Conservation (phyloP, 768 basidiomycete genomes). For the Kwoniella europaea region DNA sequence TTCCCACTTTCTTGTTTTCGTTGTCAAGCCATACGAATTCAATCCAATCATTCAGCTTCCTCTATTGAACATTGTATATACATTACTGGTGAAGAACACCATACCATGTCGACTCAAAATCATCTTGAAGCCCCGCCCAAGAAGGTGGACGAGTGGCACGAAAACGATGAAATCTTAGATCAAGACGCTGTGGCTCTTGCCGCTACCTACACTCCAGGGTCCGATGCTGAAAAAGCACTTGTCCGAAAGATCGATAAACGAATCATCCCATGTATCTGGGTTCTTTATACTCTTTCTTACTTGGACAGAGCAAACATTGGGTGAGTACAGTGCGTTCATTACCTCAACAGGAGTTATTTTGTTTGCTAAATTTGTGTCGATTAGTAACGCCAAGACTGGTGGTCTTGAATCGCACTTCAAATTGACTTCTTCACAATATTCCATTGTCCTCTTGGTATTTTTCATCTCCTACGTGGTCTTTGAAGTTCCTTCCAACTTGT, state of each 20-base stretch:
- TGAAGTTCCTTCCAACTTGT: slow-evolving; percentile 53
- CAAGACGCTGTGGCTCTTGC: slow-evolving; percentile 38
- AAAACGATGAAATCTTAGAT: slow-evolving; percentile 27
- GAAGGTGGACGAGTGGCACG: slow-evolving; percentile 39
- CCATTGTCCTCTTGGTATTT: slow-evolving; percentile 52
- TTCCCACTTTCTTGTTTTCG: too few species aligned
- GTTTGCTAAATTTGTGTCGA: too few species aligned
- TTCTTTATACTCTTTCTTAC: slow-evolving; percentile 48
- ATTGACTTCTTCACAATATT: slow-evolving; percentile 55
- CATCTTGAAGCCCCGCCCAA: slow-evolving; percentile 21
- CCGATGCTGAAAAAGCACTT: slow-evolving; percentile 42
- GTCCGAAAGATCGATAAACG: slow-evolving; percentile 49
- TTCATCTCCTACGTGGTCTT: slow-evolving; percentile 47
- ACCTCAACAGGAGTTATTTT: too few species aligned
- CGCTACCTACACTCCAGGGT: slow-evolving; percentile 40
- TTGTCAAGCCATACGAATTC: too few species aligned
- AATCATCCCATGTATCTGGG: slow-evolving; percentile 49
- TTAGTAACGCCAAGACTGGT: slow-evolving; percentile 55
- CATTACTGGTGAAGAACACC: neutral
- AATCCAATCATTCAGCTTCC: too few species aligned
- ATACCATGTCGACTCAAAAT: slow-evolving; percentile 11
- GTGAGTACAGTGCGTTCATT: slow-evolving; percentile 11
- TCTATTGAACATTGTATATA: too few species aligned
- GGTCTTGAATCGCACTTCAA: slow-evolving; percentile 53
- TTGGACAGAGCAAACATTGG: slow-evolving; percentile 56